Evolutionary conservation across 2,329 filamentous ascomycete genomes (phyloP).

Genomic region (Ramularia collo-cygni): DNA sequence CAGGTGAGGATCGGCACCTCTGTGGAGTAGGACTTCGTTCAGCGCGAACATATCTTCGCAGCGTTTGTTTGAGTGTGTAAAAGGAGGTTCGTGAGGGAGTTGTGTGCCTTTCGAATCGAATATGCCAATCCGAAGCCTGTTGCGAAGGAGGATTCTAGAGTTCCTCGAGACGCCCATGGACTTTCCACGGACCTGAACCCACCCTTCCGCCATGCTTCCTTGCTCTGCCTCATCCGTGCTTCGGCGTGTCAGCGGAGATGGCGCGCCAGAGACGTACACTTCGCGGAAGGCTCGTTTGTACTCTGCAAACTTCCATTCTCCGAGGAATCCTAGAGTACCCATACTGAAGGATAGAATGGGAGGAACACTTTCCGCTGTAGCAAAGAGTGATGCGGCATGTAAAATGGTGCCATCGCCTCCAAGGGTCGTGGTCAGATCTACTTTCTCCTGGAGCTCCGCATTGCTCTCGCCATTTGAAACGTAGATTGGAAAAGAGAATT

Average conservation of each 20-base stretch:
- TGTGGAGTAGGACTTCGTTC: slow-evolving; percentile 92
- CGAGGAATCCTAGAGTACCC: slow-evolving; percentile 89
- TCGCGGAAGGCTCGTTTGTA: slow-evolving; percentile 89
- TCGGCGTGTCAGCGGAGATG: slow-evolving; percentile 15
- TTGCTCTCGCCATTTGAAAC: slow-evolving; percentile 35
- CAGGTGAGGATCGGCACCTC: slow-evolving; percentile 81
- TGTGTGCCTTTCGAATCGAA: slow-evolving; percentile 61
- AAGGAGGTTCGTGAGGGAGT: slow-evolving; percentile 30
- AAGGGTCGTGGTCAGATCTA: slow-evolving; percentile 82
- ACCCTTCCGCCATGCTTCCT: slow-evolving; percentile 38
- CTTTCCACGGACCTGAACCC: slow-evolving; percentile 71
- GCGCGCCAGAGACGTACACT: slow-evolving; percentile 75
- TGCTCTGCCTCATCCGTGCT: slow-evolving; percentile 18
- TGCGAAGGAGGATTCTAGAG: slow-evolving; percentile 77
- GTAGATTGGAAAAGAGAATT: slow-evolving; percentile 68
- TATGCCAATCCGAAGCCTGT: slow-evolving; percentile 78
- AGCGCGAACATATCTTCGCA: slow-evolving; percentile 60
- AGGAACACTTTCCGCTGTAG: slow-evolving; percentile 71
- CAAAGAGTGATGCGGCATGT: slow-evolving; percentile 79
- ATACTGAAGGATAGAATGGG: slow-evolving; percentile 94
- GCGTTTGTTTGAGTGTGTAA: slow-evolving; percentile 26
- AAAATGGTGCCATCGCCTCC: slow-evolving; percentile 91
- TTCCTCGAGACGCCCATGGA: slow-evolving; percentile 68
- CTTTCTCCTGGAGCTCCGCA: slow-evolving; percentile 63
- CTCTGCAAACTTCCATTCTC: slow-evolving; percentile 92